A percentile compares a stretch with the other conserved stretches of the same genome.
phyloP scores from a whole-genome alignment of 177 flowering plant genomes.

The Vitis hybrid region DNA sequence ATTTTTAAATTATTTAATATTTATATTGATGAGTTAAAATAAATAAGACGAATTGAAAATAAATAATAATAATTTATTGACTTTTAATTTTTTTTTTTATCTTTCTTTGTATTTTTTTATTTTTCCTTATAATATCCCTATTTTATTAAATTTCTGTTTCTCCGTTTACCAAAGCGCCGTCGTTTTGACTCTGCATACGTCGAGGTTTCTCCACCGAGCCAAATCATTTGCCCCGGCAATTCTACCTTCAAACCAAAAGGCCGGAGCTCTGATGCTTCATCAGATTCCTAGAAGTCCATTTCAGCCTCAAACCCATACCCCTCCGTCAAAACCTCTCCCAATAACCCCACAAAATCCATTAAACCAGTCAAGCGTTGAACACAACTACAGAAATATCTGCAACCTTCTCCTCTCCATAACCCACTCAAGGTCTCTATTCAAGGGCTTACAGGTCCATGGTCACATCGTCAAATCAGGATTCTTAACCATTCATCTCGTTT shows the following conservation, averaged over 20 bases:
- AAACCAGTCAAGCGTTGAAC: constrained; percentile 32
- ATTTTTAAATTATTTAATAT: no score
- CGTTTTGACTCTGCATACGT: no score
- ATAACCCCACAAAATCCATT: constrained; percentile 10
- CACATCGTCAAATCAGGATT: constrained; percentile 68
- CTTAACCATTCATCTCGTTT: constrained; percentile 52
- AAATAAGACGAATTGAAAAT: no score
- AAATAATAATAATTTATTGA: no score
- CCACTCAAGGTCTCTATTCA: constrained; percentile 44
- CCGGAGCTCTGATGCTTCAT: constrained; percentile 7
- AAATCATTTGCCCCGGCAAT: no score
- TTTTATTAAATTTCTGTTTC: no score
- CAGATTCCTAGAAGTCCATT: neutral
- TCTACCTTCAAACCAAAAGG: neutral
- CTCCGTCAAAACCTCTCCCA: neutral
- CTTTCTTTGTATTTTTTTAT: no score
- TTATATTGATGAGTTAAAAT: no score
- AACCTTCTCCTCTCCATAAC: constrained; percentile 51
- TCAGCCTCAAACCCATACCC: neutral
- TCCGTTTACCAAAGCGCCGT: no score
- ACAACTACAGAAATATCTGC: constrained; percentile 50
- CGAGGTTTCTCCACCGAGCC: no score
- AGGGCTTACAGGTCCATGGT: constrained; percentile 79
- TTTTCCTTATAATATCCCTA: no score
- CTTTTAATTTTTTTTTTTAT: no score